Percentiles rank a stretch among this genome's conserved stretches.
Conservation (phyloP, 495 filamentous ascomycete species). For the Hypoxylon fragiforme region DNA sequence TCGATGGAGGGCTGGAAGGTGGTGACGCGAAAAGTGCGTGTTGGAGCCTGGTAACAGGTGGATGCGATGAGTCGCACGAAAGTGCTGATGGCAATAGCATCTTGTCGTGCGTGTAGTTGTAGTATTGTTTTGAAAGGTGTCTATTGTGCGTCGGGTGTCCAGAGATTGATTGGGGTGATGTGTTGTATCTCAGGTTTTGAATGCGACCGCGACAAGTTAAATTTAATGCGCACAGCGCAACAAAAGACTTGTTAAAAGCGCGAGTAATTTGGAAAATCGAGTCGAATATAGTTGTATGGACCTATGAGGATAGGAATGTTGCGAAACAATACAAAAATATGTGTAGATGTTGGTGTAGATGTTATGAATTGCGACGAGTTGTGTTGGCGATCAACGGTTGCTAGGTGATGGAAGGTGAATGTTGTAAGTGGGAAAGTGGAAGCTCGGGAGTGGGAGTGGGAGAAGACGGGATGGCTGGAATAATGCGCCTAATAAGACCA, state of each 20-base stretch:
- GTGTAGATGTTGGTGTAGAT: slow-evolving; percentile 4
- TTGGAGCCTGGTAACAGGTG: slow-evolving; percentile 52
- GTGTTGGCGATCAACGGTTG: slow-evolving; percentile 25
- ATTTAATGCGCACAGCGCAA: slow-evolving; percentile 17
- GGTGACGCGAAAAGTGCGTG: slow-evolving; percentile 63
- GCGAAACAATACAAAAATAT: slow-evolving; percentile 7
- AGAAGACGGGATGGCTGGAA: slow-evolving; percentile 31
- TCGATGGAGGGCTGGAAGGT: slow-evolving; percentile 64
- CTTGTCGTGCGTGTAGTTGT: slow-evolving; percentile 1
- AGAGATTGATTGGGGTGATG: background rate
- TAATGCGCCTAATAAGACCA: slow-evolving; percentile 42
- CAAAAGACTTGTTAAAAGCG: background rate
- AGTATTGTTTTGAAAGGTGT: background rate
- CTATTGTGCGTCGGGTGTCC: slow-evolving; percentile 5
- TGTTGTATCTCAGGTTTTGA: background rate
- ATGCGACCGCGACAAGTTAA: slow-evolving; percentile 19
- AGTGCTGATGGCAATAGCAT: slow-evolving; percentile 77
- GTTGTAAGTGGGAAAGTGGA: slow-evolving; percentile 29
- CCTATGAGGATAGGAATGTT: background rate
- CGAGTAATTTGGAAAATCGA: slow-evolving; percentile 3
- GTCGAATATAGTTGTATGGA: background rate
- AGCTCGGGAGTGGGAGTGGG: slow-evolving; percentile 33
- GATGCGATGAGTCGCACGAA: slow-evolving; percentile 65
- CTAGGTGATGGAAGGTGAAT: slow-evolving; percentile 25
- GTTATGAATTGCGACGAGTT: slow-evolving; percentile 11